Evolutionary conservation across 2,329 filamentous ascomycete species (phyloP).

Genomic region (Penicillium sp.): DNA sequence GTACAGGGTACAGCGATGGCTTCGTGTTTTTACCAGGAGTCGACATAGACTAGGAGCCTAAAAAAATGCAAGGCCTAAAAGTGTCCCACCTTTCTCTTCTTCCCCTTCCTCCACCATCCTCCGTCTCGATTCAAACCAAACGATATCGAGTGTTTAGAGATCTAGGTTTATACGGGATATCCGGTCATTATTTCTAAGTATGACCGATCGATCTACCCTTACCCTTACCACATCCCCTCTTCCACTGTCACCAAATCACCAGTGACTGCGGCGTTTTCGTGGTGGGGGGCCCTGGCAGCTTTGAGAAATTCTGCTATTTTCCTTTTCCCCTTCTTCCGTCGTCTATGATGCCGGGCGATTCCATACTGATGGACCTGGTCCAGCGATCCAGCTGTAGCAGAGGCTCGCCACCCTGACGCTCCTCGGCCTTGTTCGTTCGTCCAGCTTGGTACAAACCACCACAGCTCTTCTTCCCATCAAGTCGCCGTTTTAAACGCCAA

Average conservation of each 20-base stretch:
- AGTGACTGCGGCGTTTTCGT: background rate
- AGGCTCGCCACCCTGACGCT: background rate
- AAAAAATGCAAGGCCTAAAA: background rate
- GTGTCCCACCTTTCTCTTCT: conserved; percentile 1
- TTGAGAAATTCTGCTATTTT: background rate
- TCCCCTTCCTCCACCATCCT: background rate
- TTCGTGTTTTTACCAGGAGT: background rate
- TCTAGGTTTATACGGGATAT: background rate
- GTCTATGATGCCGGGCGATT: background rate
- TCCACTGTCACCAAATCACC: background rate
- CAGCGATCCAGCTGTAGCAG: background rate
- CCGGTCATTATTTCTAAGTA: conserved; percentile 4
- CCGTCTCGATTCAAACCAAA: background rate
- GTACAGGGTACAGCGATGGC: background rate
- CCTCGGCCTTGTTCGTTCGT: background rate
- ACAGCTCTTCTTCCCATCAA: background rate
- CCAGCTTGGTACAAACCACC: background rate
- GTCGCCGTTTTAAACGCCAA: background rate
- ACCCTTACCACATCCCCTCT: background rate
- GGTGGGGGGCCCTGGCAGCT: background rate
- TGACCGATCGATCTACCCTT: conserved; percentile 11
- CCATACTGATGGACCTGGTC: background rate
- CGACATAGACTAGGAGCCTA: background rate
- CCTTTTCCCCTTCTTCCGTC: background rate
- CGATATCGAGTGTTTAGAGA: background rate